Conservation (phyloP, 1,139 yeast species). For the Yamadazyma atlantica region DNA sequence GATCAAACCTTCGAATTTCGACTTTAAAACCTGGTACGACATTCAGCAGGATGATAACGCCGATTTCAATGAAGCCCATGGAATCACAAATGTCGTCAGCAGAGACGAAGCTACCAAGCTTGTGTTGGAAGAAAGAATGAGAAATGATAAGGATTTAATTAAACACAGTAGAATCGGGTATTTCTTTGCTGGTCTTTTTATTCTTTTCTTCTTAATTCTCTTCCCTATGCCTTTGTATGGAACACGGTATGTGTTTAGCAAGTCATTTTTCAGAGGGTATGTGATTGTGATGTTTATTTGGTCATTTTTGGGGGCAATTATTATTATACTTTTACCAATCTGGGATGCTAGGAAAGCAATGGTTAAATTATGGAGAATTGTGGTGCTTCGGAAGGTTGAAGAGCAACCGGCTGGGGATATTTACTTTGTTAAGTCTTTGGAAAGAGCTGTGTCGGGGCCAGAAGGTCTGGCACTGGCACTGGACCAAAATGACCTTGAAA, state of each 20-base stretch:
- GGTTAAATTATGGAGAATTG: constrained; percentile 9
- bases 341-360: constrained; percentile 29
- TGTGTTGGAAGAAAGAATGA: constrained; percentile 21
- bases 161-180: constrained; percentile 22
- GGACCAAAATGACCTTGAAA: not conserved
- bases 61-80: constrained; percentile 18
- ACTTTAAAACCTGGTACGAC: constrained; percentile 19
- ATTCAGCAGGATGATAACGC: constrained; percentile 32
- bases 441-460: constrained; percentile 1
- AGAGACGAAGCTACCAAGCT: constrained; percentile 23
- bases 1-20: constrained; percentile 29
- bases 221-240: constrained; percentile 32
- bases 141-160: constrained; percentile 19
- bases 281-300: constrained; percentile 31
- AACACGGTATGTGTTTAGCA: constrained; percentile 28
- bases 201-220: constrained; percentile 23
- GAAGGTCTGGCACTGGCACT: not conserved
- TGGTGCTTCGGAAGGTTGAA: constrained; percentile 10
- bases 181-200: constrained; percentile 13
- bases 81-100: constrained; percentile 11
- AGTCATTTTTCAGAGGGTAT: constrained; percentile 32
- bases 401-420: constrained; percentile 16
- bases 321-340: constrained; percentile 36
- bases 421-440: constrained; percentile 13
- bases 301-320: constrained; percentile 29